Evolutionary conservation across 1,139 yeast species (phyloP).

Genomic region (Blastobotrys ciferrii): DNA sequence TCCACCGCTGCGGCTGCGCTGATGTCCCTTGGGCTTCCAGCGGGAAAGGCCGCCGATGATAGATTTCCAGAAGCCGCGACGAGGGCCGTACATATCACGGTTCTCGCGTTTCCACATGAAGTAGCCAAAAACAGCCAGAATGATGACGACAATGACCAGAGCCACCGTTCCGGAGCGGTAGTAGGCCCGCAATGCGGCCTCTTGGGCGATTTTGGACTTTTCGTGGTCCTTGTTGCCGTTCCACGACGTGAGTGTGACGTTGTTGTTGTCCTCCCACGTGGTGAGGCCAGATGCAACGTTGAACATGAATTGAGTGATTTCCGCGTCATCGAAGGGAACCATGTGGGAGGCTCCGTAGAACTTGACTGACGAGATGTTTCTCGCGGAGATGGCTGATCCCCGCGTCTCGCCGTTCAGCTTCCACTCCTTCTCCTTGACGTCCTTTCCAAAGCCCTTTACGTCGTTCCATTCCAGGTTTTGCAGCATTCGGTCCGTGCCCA

Average conservation of each 20-base stretch:
- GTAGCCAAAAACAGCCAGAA: conserved; percentile 28
- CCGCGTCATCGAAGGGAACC: conserved; percentile 88
- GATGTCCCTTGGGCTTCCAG: conserved; percentile 27
- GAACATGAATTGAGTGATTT: conserved; percentile 61
- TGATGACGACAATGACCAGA: conserved; percentile 34
- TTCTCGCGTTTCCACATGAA: conserved; percentile 25
- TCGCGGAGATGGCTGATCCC: conserved; percentile 41
- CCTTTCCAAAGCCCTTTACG: conserved; percentile 45
- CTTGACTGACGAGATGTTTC: conserved; percentile 72
- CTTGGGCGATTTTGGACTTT: conserved; percentile 28
- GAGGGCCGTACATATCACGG: conserved; percentile 3
- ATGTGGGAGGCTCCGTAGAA: conserved; percentile 82
- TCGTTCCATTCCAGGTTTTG: conserved; percentile 68
- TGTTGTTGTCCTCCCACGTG: conserved; percentile 21
- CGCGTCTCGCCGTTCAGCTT: conserved; percentile 18
- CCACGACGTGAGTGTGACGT: conserved; percentile 10
- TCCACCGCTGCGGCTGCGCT: not conserved
- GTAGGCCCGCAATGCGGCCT: conserved; percentile 40
- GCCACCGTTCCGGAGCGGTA: conserved; percentile 42
- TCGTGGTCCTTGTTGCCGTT: conserved; percentile 17
- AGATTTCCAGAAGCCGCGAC: conserved; percentile 20
- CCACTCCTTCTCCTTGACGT: conserved; percentile 25
- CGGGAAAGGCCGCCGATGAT: conserved; percentile 29
- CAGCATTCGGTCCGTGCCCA: conserved; percentile 71
- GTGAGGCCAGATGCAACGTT: conserved; percentile 35